Evolutionary conservation across 208 protist genomes (phyloP), one percentile per base, ranked within the genome.

Genomic region (Acanthamoeba culbertsoni): DNA sequence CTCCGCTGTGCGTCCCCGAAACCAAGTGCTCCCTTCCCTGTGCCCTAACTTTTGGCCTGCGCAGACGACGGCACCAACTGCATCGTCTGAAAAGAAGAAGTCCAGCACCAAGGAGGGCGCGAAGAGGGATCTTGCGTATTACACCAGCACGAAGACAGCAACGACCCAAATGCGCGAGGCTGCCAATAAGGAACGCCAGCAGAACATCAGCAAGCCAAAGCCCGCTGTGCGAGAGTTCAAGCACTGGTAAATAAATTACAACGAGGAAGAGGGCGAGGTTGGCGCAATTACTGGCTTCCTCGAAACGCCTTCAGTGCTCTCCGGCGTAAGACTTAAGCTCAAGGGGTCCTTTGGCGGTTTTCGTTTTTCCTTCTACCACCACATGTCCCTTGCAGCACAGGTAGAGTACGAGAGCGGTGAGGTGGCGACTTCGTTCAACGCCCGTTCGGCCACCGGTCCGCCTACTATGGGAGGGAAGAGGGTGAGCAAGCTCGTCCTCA

Each of bases 141-240:
- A 75, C 65, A 75, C 65, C 65, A 75, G 16, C 65, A 75, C 65
- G 7, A 75, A 75, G 65, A 75, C 65, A 16, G 31, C 37, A n/a
- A 75, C 35, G 33, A 75, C 65, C 35, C 35, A 75, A 35, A n/a
- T 75, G 65, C 65, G 65, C 20, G 65, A 75, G 31, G 65, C 65
- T 35, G 65, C 65, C 28, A 75, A 75, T 20, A 75, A 75, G 65
- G 65, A 75, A 23, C 65, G 65, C 20, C 28, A 75, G 35, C 16
- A 75, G 65, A 75, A 42, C 2, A 75, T 75, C 65, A 75, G 43
- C 65, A 75, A 75, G 65, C 65, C 65, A 10, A n/a, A 35, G 10
- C 65, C 65, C 16, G 65, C 65, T 23, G 65, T 75, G 0, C 65
- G 65, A n/a, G 65, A 75, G 65, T 75, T 75, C 65, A 75, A 75